Conservation (phyloP, 2,329 filamentous ascomycete species). For the Akanthomyces uredinophilus region DNA sequence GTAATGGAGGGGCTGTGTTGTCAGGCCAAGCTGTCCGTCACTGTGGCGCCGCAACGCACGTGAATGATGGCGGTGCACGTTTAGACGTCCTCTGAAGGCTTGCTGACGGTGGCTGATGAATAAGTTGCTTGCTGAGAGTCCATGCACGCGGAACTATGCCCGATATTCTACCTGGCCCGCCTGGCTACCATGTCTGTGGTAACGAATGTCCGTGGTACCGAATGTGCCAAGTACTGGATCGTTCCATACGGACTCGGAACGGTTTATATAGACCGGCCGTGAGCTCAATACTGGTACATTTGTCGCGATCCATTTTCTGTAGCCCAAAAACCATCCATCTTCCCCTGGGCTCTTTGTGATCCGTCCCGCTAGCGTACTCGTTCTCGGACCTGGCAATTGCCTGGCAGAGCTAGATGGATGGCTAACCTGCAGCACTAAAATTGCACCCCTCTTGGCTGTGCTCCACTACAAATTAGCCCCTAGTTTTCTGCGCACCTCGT, state of each 20-base stretch:
- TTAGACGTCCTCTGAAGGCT: neutral
- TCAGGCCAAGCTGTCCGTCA: neutral
- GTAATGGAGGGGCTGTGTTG: slow-evolving; percentile 34
- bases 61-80: slow-evolving; percentile 8
- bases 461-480: neutral
- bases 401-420: too few relatives aligned
- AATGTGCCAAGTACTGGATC: neutral
- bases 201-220: too few relatives aligned
- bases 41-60: slow-evolving; percentile 9
- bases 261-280: neutral
- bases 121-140: too few relatives aligned
- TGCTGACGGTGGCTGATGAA: too few relatives aligned
- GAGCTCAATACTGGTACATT: neutral
- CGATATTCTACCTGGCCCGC: too few relatives aligned
- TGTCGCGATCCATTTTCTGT: neutral
- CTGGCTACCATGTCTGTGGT: too few relatives aligned
- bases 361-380: slow-evolving; percentile 6
- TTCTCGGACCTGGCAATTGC: neutral
- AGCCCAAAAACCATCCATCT: neutral
- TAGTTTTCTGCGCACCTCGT: neutral
- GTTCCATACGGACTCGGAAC: neutral
- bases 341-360: too few relatives aligned
- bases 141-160: too few relatives aligned
- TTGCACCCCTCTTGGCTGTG: too few relatives aligned
- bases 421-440: too few relatives aligned